A percentile compares a stretch with the other conserved stretches of the same genome.
Conservation (phyloP, 225 moss, liverwort and hornwort species). For the Sphagnum tenellum region DNA sequence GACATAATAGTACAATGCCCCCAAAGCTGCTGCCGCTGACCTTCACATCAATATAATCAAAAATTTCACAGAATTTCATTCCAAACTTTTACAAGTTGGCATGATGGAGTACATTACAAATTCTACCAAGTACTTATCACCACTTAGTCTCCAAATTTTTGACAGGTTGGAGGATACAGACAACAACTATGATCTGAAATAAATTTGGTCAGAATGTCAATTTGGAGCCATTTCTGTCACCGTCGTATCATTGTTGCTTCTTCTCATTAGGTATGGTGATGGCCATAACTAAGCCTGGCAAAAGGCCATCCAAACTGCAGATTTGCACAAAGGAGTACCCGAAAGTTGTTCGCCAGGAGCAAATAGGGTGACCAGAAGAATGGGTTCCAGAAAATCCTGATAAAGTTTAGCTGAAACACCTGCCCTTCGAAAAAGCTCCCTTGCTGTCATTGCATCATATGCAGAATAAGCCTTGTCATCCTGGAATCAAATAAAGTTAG, state of each 20-base stretch:
- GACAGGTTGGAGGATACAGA: too few relatives aligned
- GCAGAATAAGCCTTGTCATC: constrained; percentile 43
- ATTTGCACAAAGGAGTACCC: constrained; percentile 12
- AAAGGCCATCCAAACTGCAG: too few relatives aligned
- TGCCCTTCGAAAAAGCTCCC: constrained; percentile 51
- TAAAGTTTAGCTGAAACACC: constrained; percentile 52
- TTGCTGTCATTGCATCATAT: constrained; percentile 62
- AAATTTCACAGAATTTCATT: neutral
- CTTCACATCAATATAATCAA: constrained; percentile 3
- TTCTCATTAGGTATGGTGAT: too few relatives aligned
- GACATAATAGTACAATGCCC: constrained; percentile 18
- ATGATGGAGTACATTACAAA: too few relatives aligned
- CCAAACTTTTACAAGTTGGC: too few relatives aligned
- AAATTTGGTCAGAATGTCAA: too few relatives aligned
- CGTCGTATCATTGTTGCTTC: too few relatives aligned
- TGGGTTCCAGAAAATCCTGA: constrained; percentile 54
- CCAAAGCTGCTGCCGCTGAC: constrained; percentile 58
- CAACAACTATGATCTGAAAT: too few relatives aligned
- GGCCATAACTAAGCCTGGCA: too few relatives aligned
- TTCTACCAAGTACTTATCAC: too few relatives aligned
- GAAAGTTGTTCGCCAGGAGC: constrained; percentile 61
- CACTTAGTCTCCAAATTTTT: too few relatives aligned
- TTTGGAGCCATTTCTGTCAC: too few relatives aligned
- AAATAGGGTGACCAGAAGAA: constrained; percentile 53
- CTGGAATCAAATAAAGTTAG: constrained; percentile 14